These are phyloP conservation scores for Eimeria necatrix DNA, from an alignment of 169 alveolate genomes.

Conservation along the genomic window DNA sequence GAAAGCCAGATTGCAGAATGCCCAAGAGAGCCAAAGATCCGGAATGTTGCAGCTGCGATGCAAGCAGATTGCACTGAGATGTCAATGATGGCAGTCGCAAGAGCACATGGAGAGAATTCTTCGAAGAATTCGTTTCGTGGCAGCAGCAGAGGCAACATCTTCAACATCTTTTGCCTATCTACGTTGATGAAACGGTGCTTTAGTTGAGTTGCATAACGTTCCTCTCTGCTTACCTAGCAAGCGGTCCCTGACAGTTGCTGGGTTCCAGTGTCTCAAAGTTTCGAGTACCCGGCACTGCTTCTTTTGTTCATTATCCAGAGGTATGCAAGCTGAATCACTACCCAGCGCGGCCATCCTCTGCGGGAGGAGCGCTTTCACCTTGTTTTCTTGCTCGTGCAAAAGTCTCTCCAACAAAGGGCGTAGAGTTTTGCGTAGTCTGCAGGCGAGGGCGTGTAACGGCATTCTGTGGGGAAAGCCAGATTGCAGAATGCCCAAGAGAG, in stretches of 20 bases:
- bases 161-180: no score
- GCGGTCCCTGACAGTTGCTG: constrained; percentile 26
- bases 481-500: constrained; percentile 58
- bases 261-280: constrained; percentile 20
- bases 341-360: background rate
- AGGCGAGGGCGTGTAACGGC: constrained; percentile 52
- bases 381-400: constrained; percentile 22
- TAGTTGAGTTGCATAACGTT: background rate
- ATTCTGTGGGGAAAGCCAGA: constrained; percentile 68
- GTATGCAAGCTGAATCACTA: background rate
- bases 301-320: background rate
- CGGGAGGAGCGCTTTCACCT: background rate
- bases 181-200: background rate
- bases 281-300: constrained; percentile 1
- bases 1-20: constrained; percentile 63
- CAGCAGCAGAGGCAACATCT: background rate
- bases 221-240: background rate
- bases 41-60: constrained; percentile 52
- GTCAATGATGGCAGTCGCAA: background rate
- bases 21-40: constrained; percentile 64
- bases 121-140: background rate
- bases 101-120: background rate
- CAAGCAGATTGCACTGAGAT: no score
- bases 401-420: background rate
- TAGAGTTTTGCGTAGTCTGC: background rate